Percentiles rank a stretch among this genome's conserved stretches.
Conservation (phyloP, 2,329 filamentous ascomycete genomes). For the Myriosclerotinia curreyana region DNA sequence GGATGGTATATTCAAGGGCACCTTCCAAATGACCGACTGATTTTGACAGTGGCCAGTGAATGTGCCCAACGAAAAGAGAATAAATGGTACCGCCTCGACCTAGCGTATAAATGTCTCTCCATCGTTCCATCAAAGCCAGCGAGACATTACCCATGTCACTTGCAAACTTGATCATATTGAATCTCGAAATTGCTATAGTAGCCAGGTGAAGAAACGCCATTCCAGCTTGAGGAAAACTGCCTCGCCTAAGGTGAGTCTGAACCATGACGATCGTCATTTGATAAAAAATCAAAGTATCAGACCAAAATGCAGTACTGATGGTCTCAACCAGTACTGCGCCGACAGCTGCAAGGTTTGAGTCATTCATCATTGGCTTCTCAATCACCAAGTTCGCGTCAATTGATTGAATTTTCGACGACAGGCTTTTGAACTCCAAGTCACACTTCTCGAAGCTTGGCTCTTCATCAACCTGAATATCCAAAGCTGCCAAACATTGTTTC, state of each 20-base stretch:
- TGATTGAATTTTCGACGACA: conserved; percentile 57
- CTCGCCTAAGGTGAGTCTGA: conserved; percentile 60
- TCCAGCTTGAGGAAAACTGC: conserved; percentile 66
- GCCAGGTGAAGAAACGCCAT: conserved; percentile 66
- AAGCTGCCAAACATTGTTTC: conserved; percentile 65
- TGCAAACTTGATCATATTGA: conserved; percentile 67
- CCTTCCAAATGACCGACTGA: conserved; percentile 60
- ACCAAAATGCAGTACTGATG: conserved; percentile 70
- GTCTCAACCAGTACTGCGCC: conserved; percentile 70
- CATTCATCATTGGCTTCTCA: conserved; percentile 44
- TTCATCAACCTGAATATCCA: conserved; percentile 65
- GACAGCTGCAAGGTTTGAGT: conserved; percentile 58
- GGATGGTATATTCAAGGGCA: conserved; percentile 62
- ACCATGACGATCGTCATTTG: conserved; percentile 66
- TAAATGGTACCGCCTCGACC: conserved; percentile 69
- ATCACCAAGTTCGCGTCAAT: conserved; percentile 52
- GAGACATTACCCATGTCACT: conserved; percentile 61
- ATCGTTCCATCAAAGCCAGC: conserved; percentile 61
- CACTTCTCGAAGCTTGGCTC: conserved; percentile 72
- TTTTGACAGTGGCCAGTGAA: conserved; percentile 59
- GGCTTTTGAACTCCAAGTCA: conserved; percentile 67
- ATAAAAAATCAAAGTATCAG: conserved; percentile 68
- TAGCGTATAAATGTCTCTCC: conserved; percentile 61
- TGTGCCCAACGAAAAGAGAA: conserved; percentile 66
- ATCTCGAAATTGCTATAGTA: conserved; percentile 64